Base-by-base conservation (phyloP, 2,329 filamentous ascomycete genomes). In the Sporothrix humicola region DNA sequence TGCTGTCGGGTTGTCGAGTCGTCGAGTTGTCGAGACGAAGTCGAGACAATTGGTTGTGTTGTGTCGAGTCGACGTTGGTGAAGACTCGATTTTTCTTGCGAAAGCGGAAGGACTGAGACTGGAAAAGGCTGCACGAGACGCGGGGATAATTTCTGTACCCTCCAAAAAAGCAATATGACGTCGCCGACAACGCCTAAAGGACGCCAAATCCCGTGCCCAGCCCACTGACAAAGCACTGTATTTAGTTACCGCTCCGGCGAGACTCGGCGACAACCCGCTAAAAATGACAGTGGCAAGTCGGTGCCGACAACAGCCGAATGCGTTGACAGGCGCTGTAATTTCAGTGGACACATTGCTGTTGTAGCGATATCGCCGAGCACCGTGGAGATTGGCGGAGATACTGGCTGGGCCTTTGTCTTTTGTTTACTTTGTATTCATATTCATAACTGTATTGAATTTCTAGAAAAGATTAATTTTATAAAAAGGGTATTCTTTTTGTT, bases 321-420 rank as follows among this genome's bases (percentile, higher is more conserved):
- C 4, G 31, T 37, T 37, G 31, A 37, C 31, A 37, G 31, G 31
- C 31, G 31, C 31, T 37, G 31, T 37, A 23, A 68, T 8, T 12
- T 3, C 13, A 52, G 63, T 20, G 12, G 23, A 31, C 13, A 6
- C 31, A 37, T 5, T 13, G 7, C 20, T 46, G 31, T 44, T 66
- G 9, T 10, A 20, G 50, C 15, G 31, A 50, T 52, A 68, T 31
- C 65, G 61, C 65, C 65, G 65, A 68, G 23, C 56, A 37, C 63
- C 65, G 65, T 68, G 46, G 65, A 52, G 65, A 68, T 68, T 52
- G 65, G 65, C 65, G 65, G 65, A 68, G 65, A 37, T 68, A 63
- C 31, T 37, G 31, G 7, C 31, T 37, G 31, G 7, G 7, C 31
- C 31, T 7, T 37, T n/a, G 23, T 12, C 9, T 12, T 10, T 23